phyloP scores from a whole-genome alignment of 2,329 filamentous ascomycete species.

The Monilinia aucupariae region DNA sequence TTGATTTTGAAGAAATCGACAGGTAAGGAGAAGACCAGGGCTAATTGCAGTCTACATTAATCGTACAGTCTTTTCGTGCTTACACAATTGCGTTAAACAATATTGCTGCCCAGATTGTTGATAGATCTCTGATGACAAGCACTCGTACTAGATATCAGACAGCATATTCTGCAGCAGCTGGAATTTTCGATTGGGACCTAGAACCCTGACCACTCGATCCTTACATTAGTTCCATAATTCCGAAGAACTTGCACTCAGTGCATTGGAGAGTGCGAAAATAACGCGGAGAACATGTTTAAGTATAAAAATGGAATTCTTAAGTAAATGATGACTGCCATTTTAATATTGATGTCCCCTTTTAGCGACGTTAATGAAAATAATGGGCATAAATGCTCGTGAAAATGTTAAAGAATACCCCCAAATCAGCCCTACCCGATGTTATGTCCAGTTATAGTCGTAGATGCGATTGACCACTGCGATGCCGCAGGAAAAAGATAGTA shows the following conservation, averaged over 20 bases:
- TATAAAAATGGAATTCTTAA: background rate
- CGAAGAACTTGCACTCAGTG: background rate
- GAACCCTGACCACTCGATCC: background rate
- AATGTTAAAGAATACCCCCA: background rate
- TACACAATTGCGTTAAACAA: no score
- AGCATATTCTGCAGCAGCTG: background rate
- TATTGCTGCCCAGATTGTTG: no score
- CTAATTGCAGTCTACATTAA: no score
- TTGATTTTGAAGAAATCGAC: background rate
- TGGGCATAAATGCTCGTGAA: background rate
- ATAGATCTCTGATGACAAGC: no score
- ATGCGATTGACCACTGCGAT: no score
- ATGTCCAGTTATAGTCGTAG: background rate
- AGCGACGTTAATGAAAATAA: background rate
- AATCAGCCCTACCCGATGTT: background rate
- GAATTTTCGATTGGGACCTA: background rate
- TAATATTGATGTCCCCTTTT: background rate
- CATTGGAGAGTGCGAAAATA: background rate
- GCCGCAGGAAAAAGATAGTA: background rate
- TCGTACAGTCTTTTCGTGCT: no score
- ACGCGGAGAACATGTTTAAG: background rate
- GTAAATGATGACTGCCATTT: background rate
- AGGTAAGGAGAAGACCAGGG: no score
- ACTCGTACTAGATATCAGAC: no score
- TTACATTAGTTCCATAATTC: background rate